Evolutionary conservation across 2,329 filamentous ascomycete species (phyloP), one percentile per base, ranked within the genome.

Genomic region (Aspergillus pseudoviridinutans): DNA sequence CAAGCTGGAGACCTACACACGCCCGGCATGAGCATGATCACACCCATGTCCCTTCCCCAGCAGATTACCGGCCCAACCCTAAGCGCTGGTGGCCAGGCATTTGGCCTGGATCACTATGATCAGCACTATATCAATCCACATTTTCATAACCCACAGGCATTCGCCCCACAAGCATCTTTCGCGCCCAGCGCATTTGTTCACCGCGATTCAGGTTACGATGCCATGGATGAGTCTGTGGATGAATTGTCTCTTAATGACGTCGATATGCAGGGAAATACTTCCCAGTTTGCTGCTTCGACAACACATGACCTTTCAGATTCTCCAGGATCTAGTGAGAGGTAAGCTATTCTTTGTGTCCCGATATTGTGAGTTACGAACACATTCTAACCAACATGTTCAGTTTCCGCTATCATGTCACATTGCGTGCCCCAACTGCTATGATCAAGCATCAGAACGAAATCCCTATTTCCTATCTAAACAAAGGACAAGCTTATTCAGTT

Each of bases 351-450:
- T 17, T 25, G 46, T 14, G 14, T 9, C 22, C 47, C 29, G 35
- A n/a, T 20, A 25, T 12, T 24, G 14, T 4, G 41, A 47, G 14
- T 54, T 54, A 8, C 41, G 42, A 49, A 32, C 38, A 12, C 20
- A 35, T 8, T 27, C 64, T 70, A 65, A 71, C 32, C 2, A 8
- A n/a, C 2, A 35, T 20, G 24, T 3, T 10, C 47, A 87, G 84
- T 61, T 97, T 97, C 70, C 90, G 94, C 44, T 97, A 91, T 70
- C 90, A 94, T 71, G 88, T 91, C 52, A 94, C 91, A 0, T 77
- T 99, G 49, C 95, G 96, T 72, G 93, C 94, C 1, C 92, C 93
- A 3, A 99, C 94, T 0, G 94, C 94, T 7, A 99, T 97, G 94
- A 88, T 73, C 25, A 95, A 90, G 73, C 87, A 92, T 60, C 77